Percentiles rank a stretch among this genome's conserved stretches.
phyloP scores from a whole-genome alignment of 306 rosid species.

The Ochetophila trinervis region DNA sequence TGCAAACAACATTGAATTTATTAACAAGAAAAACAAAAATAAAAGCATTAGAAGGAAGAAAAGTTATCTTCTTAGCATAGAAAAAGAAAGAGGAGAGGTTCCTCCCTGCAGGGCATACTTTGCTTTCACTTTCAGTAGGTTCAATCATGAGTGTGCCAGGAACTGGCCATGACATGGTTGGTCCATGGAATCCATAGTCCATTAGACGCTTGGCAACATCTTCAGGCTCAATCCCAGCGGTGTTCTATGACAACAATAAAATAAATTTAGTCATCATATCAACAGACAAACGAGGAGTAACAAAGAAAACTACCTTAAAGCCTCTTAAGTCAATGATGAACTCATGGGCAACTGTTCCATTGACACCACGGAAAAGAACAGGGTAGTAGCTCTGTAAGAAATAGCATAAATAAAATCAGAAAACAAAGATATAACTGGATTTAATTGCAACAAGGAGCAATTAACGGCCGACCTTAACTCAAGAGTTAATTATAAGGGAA shows the following conservation, averaged over 20 bases:
- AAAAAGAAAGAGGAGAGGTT: slow-evolving; percentile 2
- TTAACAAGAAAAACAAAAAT: slow-evolving; percentile 6
- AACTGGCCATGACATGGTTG: slow-evolving; percentile 99
- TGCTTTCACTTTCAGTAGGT: slow-evolving; percentile 99
- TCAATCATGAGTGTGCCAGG: slow-evolving; percentile 99
- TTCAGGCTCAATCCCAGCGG: slow-evolving; percentile 95
- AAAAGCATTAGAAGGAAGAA: slow-evolving; percentile 8
- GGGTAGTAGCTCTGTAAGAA: slow-evolving; percentile 68
- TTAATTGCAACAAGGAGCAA: neutral
- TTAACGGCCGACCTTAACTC: neutral
- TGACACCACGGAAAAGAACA: slow-evolving; percentile 96
- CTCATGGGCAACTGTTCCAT: slow-evolving; percentile 93
- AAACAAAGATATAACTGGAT: slow-evolving; percentile 5
- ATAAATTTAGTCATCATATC: slow-evolving; percentile 24
- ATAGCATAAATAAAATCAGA: slow-evolving; percentile 20
- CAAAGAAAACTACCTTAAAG: slow-evolving; percentile 64
- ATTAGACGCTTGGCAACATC: slow-evolving; percentile 97
- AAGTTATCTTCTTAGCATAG: neutral
- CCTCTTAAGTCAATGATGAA: slow-evolving; percentile 95
- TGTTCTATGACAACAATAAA: slow-evolving; percentile 42
- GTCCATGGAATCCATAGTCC: slow-evolving; percentile 97
- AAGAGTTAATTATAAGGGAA: too few species aligned
- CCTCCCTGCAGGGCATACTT: slow-evolving; percentile 41
- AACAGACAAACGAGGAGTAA: neutral
- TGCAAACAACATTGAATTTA: slow-evolving; percentile 36